phyloP scores from a whole-genome alignment of 2,329 filamentous ascomycete genomes.

The Aspergillus amoenus region DNA sequence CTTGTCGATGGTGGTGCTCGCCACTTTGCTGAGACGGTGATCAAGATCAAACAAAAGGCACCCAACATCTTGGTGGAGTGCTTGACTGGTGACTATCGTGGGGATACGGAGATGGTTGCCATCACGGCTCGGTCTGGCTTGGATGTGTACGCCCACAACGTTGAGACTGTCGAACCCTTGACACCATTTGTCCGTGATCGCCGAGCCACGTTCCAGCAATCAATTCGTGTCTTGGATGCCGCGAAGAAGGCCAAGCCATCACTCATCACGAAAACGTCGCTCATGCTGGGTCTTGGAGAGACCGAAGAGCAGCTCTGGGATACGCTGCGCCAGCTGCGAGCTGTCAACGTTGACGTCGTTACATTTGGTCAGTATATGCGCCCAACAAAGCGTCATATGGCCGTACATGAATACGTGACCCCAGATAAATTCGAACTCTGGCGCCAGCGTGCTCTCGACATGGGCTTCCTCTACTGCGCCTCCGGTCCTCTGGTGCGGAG shows the following conservation, averaged over 20 bases:
- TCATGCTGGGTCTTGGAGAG: constrained; percentile 96
- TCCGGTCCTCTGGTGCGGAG: constrained; percentile 90
- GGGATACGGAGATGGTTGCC: constrained; percentile 82
- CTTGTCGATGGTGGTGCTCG: constrained; percentile 80
- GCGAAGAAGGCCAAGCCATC: constrained; percentile 75
- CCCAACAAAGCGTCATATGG: constrained; percentile 95
- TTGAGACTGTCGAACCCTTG: constrained; percentile 89
- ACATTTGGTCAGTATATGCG: constrained; percentile 99
- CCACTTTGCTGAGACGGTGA: constrained; percentile 92
- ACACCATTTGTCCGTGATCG: constrained; percentile 89
- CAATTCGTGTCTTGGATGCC: constrained; percentile 72
- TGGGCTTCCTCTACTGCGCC: constrained; percentile 97
- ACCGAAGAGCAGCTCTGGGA: constrained; percentile 82
- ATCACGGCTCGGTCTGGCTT: constrained; percentile 83
- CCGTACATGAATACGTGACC: constrained; percentile 92
- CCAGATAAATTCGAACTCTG: constrained; percentile 90
- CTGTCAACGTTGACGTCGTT: constrained; percentile 83
- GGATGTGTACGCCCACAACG: constrained; percentile 95
- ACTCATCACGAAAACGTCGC: constrained; percentile 96
- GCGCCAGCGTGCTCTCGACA: constrained; percentile 82
- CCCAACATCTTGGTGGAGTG: constrained; percentile 47
- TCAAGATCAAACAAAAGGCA: constrained; percentile 81
- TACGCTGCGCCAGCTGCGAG: constrained; percentile 75
- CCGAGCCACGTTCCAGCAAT: constrained; percentile 85
- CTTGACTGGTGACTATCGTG: constrained; percentile 75